Evolutionary conservation across 2,329 filamentous ascomycete genomes (phyloP), one percentile per base, ranked within the genome.

Genomic region (Fusarium solani-melongenae): DNA sequence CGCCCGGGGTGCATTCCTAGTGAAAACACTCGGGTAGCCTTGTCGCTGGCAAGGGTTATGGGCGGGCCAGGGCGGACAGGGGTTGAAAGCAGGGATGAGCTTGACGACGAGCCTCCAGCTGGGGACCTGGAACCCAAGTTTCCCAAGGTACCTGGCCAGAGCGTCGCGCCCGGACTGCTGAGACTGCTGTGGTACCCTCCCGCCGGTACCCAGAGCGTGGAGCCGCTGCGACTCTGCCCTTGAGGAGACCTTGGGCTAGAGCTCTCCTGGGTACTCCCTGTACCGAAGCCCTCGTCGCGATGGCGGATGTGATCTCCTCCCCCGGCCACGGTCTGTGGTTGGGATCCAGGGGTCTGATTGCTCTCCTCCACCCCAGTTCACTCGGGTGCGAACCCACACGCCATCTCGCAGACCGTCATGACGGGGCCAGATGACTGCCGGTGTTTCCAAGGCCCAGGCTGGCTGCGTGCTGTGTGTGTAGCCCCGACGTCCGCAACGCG

Each of bases 331-430:
- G 57, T 59, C 66, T 71, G 62, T 60, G 71, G 72, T 69, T 74
- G 66, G 72, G 70, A 66, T 68, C 65, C 75, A 77, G 74, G 73
- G 75, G 72, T 70, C 75, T 79, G 70, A 70, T 70, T 76, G 72
- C 75, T 74, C 70, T 78, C 72, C 69, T 71, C 72, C 63, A 73
- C 70, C 76, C 77, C 75, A 75, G 77, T 69, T 74, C 73, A 56
- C 66, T 76, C 71, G 72, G 70, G 69, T 75, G 72, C 64, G 74
- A 79, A 79, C 72, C 77, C 75, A 79, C 77, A 78, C 77, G 77
- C 77, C 75, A 78, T 79, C 75, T 78, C 64, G 69, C 77, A 78
- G 75, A 72, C 65, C 69, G 67, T 75, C 71, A 74, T 76, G 78
- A 78, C 71, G 71, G 77, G 77, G 70, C 72, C 62, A 77, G 65